A percentile compares a stretch with the other conserved stretches of the same genome.
phyloP scores from a whole-genome alignment of 2,329 filamentous ascomycete genomes.

The Coccinonectria pachysandricola region DNA sequence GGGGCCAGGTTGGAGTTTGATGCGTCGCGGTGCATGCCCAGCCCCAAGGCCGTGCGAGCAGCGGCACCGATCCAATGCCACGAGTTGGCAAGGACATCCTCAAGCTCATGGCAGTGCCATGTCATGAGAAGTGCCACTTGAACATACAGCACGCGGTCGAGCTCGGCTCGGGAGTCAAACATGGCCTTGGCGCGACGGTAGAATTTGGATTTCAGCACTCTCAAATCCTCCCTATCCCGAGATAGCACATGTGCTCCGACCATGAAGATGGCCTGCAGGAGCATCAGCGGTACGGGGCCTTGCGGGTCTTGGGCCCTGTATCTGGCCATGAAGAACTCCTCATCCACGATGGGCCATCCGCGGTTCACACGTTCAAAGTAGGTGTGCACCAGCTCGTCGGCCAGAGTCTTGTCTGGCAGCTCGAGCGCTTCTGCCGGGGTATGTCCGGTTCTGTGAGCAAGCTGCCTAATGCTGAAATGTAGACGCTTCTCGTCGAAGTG shows the following conservation, averaged over 20 bases:
- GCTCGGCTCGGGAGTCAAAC: constrained; percentile 42
- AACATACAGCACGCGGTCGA: constrained; percentile 42
- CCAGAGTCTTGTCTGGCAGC: constrained; percentile 35
- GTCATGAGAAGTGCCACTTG: constrained; percentile 44
- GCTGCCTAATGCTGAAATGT: constrained; percentile 25
- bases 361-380: constrained; percentile 42
- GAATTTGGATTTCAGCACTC: constrained; percentile 32
- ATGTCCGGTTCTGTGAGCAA: constrained; percentile 29
- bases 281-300: constrained; percentile 34
- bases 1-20: constrained; percentile 18
- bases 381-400: constrained; percentile 37
- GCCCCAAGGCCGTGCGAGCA: constrained; percentile 38
- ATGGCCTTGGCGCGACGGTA: constrained; percentile 43
- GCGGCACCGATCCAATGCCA: constrained; percentile 44
- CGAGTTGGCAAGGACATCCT: constrained; percentile 43
- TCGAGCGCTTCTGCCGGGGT: constrained; percentile 36
- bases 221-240: constrained; percentile 28
- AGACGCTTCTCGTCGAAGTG: constrained; percentile 18
- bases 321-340: constrained; percentile 39
- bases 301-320: constrained; percentile 35
- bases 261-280: constrained; percentile 40
- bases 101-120: constrained; percentile 45
- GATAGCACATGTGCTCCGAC: constrained; percentile 40
- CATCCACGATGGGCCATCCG: constrained; percentile 41
- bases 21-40: constrained; percentile 39